Conservation (phyloP, 1,284 basidiomycete genomes). For the Coriolopsis trogii region DNA sequence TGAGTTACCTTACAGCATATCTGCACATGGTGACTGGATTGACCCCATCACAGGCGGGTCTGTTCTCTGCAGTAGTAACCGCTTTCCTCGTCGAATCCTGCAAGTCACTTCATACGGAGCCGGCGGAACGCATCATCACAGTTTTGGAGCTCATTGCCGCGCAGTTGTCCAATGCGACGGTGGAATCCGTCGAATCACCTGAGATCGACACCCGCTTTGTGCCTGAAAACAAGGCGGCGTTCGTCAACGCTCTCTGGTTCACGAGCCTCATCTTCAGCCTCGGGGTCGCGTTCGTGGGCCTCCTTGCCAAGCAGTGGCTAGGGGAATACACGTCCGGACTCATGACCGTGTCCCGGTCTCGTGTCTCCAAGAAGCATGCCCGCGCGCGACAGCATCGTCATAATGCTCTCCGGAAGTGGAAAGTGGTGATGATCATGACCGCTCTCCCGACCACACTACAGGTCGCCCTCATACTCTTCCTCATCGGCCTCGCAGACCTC, state of each 20-base stretch:
- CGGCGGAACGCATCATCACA: neutral
- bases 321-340: neutral
- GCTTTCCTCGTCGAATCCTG: constrained; percentile 8
- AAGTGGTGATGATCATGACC: constrained; percentile 21
- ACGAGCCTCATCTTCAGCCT: constrained; percentile 4
- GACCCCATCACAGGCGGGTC: constrained; percentile 2
- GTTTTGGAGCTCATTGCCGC: constrained; percentile 1
- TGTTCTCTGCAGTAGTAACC: constrained; percentile 12
- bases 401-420: constrained; percentile 26
- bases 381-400: constrained; percentile 27
- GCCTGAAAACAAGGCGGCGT: neutral
- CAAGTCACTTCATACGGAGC: constrained; percentile 5
- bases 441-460: constrained; percentile 28
- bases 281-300: constrained; percentile 1
- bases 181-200: neutral
- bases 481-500: constrained; percentile 18
- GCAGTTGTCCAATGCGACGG: neutral
- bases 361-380: constrained; percentile 3
- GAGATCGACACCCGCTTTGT: constrained; percentile 1
- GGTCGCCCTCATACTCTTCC: constrained; percentile 25
- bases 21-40: neutral
- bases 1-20: neutral
- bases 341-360: neutral
- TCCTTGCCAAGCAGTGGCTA: constrained; percentile 9
- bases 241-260: constrained; percentile 7